Evolutionary conservation across 73 alveolate genomes (phyloP).

Genomic region (Paraurostyla sp.): DNA sequence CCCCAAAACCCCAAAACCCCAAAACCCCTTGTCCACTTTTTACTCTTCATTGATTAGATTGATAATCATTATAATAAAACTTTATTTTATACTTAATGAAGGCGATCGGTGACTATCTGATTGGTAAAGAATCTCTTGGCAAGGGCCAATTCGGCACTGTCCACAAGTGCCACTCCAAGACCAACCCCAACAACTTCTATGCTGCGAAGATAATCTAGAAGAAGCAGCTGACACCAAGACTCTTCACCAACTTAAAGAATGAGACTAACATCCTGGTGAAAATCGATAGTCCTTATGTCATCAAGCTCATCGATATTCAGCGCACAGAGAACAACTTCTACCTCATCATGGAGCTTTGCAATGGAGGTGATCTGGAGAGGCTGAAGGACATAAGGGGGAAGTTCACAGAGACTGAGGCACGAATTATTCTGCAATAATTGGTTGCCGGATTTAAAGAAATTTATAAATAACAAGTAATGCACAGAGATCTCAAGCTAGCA

Average conservation of each 20-base stretch:
- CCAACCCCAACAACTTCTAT: background rate
- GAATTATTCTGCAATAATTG: constrained; percentile 42
- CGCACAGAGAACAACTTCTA: constrained; percentile 68
- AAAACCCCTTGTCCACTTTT: too few species aligned
- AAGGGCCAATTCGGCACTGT: constrained; percentile 62
- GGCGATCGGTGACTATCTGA: constrained; percentile 40
- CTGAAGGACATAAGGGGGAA: background rate
- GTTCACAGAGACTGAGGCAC: constrained; percentile 31
- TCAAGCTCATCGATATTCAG: constrained; percentile 45
- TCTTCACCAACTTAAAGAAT: constrained; percentile 43
- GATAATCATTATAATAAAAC: too few species aligned
- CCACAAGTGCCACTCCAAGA: constrained; percentile 12
- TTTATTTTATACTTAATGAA: background rate
- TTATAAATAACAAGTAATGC: constrained; percentile 46
- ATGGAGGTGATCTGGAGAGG: constrained; percentile 72
- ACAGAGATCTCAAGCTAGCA: constrained; percentile 74
- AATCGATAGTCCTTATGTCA: constrained; percentile 48
- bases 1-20: too few species aligned
- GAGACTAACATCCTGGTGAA: constrained; percentile 62
- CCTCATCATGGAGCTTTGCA: constrained; percentile 71
- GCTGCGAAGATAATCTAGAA: constrained; percentile 52
- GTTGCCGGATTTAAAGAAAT: constrained; percentile 57
- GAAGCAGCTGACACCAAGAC: constrained; percentile 23
- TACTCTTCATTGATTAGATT: too few species aligned
- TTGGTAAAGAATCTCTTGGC: constrained; percentile 52